Percentiles rank a stretch among this genome's conserved stretches.
These are phyloP conservation scores for Populus pruinosa DNA, from an alignment of 345 rosid genomes.

Conservation along the genomic window DNA sequence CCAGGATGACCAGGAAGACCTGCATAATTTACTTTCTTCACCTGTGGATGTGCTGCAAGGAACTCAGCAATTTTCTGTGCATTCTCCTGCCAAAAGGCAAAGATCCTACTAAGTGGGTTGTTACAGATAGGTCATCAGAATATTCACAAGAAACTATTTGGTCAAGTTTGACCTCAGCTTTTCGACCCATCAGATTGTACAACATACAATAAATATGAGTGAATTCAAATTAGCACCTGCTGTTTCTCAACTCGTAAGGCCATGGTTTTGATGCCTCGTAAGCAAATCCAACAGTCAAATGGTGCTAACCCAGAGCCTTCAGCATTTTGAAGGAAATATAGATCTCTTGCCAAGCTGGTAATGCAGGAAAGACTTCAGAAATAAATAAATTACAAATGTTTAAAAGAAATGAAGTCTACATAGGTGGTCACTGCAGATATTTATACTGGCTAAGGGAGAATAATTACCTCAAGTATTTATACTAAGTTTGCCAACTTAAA, in stretches of 20 bases:
- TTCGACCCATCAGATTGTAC: too few relatives aligned
- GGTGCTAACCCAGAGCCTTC: slow-evolving; percentile 97
- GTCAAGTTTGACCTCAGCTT: neutral
- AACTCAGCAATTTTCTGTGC: slow-evolving; percentile 86
- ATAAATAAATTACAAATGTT: neutral
- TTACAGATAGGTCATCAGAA: neutral
- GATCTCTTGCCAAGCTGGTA: slow-evolving; percentile 67
- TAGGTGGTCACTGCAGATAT: neutral
- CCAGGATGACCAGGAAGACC: slow-evolving; percentile 90
- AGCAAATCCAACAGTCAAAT: slow-evolving; percentile 93
- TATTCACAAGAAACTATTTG: neutral
- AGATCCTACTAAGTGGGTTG: too few relatives aligned
- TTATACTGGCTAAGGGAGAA: neutral
- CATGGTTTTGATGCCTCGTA: slow-evolving; percentile 93
- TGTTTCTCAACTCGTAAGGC: slow-evolving; percentile 88
- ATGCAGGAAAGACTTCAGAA: neutral
- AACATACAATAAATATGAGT: neutral
- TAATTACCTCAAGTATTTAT: neutral
- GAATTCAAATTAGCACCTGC: slow-evolving; percentile 51
- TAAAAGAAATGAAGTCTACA: neutral
- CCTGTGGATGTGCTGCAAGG: slow-evolving; percentile 72
- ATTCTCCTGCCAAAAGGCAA: slow-evolving; percentile 54
- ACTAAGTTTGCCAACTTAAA: too few relatives aligned
- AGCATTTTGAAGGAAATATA: slow-evolving; percentile 92
- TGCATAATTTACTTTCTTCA: slow-evolving; percentile 79